Conservation (phyloP, 2,329 filamentous ascomycete species). For the Alternaria sp. region DNA sequence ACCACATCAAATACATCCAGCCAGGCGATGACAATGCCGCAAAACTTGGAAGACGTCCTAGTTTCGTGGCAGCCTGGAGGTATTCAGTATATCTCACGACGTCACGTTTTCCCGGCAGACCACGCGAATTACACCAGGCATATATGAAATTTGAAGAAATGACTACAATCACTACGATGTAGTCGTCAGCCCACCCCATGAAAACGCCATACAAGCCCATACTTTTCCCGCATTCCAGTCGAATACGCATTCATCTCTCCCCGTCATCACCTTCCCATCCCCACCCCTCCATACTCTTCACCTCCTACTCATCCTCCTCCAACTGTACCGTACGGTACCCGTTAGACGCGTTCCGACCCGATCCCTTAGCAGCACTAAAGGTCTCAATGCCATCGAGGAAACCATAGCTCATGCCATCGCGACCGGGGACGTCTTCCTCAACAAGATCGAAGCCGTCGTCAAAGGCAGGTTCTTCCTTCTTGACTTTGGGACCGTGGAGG, state of each 20-base stretch:
- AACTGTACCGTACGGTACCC: neutral
- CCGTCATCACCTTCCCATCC: neutral
- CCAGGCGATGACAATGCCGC: neutral
- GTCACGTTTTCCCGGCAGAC: neutral
- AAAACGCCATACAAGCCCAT: neutral
- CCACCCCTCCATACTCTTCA: fast-evolving
- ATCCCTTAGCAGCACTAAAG: neutral
- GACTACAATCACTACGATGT: neutral
- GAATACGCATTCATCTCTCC: neutral
- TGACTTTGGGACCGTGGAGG: neutral
- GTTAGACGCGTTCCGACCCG: neutral
- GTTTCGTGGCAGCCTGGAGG: neutral
- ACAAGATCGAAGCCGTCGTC: neutral
- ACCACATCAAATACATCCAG: neutral
- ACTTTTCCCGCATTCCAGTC: neutral
- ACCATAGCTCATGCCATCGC: neutral
- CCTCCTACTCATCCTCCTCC: neutral
- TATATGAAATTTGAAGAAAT: neutral
- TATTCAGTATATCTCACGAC: neutral
- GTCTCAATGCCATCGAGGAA: neutral
- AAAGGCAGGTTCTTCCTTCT: slow-evolving; percentile 1
- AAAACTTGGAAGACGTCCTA: fast-evolving
- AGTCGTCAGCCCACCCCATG: neutral
- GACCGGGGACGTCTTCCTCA: neutral
- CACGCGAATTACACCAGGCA: neutral